phyloP scores from a whole-genome alignment of 306 rosid genomes.

The Vicia villosa region DNA sequence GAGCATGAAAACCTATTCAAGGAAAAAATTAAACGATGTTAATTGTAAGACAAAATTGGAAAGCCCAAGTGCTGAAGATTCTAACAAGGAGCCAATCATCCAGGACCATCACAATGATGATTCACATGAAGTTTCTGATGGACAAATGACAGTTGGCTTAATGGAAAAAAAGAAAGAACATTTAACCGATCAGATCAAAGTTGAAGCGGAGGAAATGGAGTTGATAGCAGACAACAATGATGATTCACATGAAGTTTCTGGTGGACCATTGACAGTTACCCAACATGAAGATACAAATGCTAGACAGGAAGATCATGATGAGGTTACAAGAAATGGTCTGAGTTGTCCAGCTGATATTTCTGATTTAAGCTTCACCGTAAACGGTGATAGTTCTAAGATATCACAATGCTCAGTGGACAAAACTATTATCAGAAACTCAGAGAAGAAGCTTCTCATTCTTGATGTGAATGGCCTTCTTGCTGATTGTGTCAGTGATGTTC shows the following conservation, averaged over 20 bases:
- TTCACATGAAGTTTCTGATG: slow-evolving; percentile 30
- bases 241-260: slow-evolving; percentile 24
- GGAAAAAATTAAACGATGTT: slow-evolving; percentile 23
- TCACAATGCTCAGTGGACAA: slow-evolving; percentile 39
- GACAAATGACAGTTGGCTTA: slow-evolving; percentile 29
- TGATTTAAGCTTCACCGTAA: slow-evolving; percentile 35
- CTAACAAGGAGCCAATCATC: slow-evolving; percentile 21
- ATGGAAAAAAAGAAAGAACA: slow-evolving; percentile 25
- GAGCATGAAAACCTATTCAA: slow-evolving; percentile 15
- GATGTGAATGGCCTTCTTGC: slow-evolving; percentile 93
- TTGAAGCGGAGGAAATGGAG: slow-evolving; percentile 31
- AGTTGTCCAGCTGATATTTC: slow-evolving; percentile 37
- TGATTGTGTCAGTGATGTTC: slow-evolving; percentile 54
- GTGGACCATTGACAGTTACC: slow-evolving; percentile 30
- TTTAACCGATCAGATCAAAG: slow-evolving; percentile 33
- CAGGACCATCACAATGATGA: slow-evolving; percentile 30
- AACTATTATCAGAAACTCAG: slow-evolving; percentile 40
- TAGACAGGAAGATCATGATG: slow-evolving; percentile 27
- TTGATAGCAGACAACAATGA: slow-evolving; percentile 16
- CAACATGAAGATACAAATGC: slow-evolving; percentile 37
- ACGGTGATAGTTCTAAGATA: slow-evolving; percentile 35
- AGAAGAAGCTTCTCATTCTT: slow-evolving; percentile 87
- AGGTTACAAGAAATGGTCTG: slow-evolving; percentile 26
- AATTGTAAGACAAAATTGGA: not conserved
- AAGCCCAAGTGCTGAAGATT: slow-evolving; percentile 15